A percentile compares a stretch with the other conserved stretches of the same genome.
Evolutionary conservation across 202 grass and related monocot species (phyloP).

Genomic region (Carex sylvatica): DNA sequence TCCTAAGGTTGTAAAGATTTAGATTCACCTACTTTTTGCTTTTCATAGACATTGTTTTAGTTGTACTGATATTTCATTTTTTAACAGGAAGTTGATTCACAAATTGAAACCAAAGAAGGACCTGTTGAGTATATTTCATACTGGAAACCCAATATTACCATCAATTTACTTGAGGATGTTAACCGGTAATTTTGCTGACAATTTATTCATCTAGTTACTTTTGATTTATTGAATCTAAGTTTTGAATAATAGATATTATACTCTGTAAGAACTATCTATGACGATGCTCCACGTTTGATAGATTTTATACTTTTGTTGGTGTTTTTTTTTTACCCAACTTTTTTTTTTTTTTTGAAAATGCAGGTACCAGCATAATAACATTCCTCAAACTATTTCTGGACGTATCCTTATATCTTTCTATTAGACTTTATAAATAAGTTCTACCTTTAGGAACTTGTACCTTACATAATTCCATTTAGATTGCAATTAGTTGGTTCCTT

Average conservation of each 20-base stretch:
- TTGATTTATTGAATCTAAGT: not conserved
- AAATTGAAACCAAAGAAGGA: conserved; percentile 62
- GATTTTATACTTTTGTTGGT: not conserved
- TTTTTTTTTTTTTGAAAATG: conserved; percentile 30
- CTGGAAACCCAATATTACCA: conserved; percentile 97
- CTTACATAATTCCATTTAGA: not conserved
- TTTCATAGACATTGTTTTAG: not conserved
- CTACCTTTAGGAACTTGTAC: conserved; percentile 1
- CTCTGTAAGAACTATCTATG: not conserved
- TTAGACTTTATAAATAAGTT: not conserved
- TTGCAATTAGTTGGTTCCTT: not conserved
- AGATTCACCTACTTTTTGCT: conserved; percentile 6
- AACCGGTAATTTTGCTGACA: conserved; percentile 54
- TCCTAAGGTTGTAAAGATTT: conserved; percentile 37
- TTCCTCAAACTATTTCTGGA: conserved; percentile 53
- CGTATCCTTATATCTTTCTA: conserved; percentile 65
- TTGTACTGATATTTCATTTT: conserved; percentile 10
- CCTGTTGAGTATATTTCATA: conserved; percentile 79
- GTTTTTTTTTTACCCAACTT: not conserved
- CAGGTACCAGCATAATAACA: conserved; percentile 86
- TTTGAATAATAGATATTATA: not conserved
- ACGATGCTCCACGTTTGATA: not conserved
- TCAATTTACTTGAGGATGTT: conserved; percentile 92
- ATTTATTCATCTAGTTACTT: conserved; percentile 2
- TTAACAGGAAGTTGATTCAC: conserved; percentile 47